Percentiles rank a stretch among this genome's conserved stretches.
These are phyloP conservation scores for Rheum nobile DNA, from an alignment of 148 eudicot genomes.

Conservation along the genomic window DNA sequence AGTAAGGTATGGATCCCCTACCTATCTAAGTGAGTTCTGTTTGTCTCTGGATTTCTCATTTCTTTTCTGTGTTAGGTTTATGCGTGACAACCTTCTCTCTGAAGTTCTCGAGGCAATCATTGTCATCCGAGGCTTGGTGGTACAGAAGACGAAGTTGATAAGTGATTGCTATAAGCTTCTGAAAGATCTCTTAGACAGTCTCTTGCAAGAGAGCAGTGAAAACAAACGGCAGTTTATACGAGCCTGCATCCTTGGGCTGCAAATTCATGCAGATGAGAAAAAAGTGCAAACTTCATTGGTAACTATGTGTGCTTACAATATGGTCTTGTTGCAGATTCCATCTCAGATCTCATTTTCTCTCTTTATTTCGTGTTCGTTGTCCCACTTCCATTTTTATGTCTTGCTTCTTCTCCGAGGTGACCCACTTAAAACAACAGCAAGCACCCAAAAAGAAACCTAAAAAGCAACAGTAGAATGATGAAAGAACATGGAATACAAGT, in stretches of 20 bases:
- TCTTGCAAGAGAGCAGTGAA: constrained; percentile 86
- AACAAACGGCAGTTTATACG: constrained; percentile 80
- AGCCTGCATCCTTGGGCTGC: constrained; percentile 90
- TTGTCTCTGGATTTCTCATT: constrained; percentile 4
- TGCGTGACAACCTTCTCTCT: constrained; percentile 79
- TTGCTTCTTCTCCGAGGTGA: neutral
- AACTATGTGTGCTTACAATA: constrained; percentile 11
- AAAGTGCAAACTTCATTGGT: constrained; percentile 88
- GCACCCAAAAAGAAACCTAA: neutral
- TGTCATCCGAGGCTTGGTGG: constrained; percentile 87
- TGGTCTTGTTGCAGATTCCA: neutral
- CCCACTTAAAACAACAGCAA: neutral
- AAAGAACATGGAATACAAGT: neutral
- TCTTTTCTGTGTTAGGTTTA: constrained; percentile 47
- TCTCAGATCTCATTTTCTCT: neutral
- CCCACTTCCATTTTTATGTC: neutral
- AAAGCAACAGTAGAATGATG: neutral
- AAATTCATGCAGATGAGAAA: constrained; percentile 77
- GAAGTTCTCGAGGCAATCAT: constrained; percentile 95
- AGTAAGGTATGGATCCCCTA: constrained; percentile 51
- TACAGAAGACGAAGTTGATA: constrained; percentile 94
- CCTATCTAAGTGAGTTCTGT: neutral
- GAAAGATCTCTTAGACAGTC: constrained; percentile 91
- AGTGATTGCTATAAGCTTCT: constrained; percentile 86
- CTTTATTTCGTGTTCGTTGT: neutral